Conservation (phyloP, 164 flowering plant genomes). For the Cinnamomum chago region DNA sequence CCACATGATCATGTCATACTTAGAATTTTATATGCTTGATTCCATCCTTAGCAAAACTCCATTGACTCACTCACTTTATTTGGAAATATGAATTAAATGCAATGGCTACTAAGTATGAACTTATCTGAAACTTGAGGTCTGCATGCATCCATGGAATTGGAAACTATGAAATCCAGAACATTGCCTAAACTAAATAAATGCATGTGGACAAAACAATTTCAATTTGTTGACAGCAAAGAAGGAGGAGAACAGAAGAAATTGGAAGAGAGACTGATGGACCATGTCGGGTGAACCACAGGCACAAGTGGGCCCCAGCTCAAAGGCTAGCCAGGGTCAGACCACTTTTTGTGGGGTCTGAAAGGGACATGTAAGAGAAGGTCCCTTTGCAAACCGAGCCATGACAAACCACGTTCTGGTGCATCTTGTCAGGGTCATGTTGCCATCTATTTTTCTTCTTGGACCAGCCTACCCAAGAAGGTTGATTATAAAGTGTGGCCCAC, state of each 20-base stretch:
- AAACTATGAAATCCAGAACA: too few species aligned
- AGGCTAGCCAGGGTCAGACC: conserved; percentile 4
- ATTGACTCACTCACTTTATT: too few species aligned
- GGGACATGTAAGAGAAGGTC: conserved; percentile 2
- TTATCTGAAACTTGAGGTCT: not conserved
- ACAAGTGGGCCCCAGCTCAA: not conserved
- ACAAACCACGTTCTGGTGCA: not conserved
- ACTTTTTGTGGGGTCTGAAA: not conserved
- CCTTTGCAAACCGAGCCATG: not conserved
- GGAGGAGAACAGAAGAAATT: not conserved
- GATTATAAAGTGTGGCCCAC: not conserved
- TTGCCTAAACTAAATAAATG: not conserved
- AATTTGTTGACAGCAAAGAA: not conserved
- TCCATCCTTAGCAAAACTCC: too few species aligned
- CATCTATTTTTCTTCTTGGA: not conserved
- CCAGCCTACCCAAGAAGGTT: not conserved
- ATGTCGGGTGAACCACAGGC: conserved; percentile 1
- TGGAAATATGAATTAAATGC: too few species aligned
- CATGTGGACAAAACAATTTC: not conserved
- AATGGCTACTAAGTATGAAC: not conserved
- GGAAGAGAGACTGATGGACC: not conserved
- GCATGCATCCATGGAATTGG: too few species aligned
- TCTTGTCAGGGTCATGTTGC: conserved; percentile 1
- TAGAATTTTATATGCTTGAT: too few species aligned
- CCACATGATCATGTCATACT: too few species aligned